Base-by-base conservation (phyloP, 1,139 yeast genomes). In the Suhomyces wounanorum region DNA sequence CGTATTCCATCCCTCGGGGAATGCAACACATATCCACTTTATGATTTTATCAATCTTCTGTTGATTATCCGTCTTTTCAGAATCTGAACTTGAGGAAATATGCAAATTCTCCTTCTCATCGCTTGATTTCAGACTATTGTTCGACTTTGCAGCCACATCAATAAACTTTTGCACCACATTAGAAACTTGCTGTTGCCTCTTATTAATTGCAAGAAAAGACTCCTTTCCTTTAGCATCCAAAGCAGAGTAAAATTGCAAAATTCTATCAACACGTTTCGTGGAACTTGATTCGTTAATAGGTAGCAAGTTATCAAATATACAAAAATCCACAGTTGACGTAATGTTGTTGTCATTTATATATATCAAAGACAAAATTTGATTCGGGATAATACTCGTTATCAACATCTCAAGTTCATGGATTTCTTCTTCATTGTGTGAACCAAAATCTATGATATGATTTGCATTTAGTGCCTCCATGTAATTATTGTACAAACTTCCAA, bases 321-420 rank as follows among this genome's bases (percentile, higher is more conserved):
- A 72, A 3, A 70, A 56, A 63, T 91, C 97, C 16, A 89, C 87
- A 21, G 80, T 71, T n/a, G 84, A 78, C 51, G 85, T 89, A 48
- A 90, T 85, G 17, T 75, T 75, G 50, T 72, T 77, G 59, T 89
- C 92, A 64, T 90, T 89, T 55, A 91, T 87, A 62, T 89, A 91
- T 41, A 87, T 76, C 48, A 90, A 76, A 17, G 85, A 82, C 49
- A 91, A 69, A 0, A 91, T 67, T 37, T 79, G 79, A 47, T 84
- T 82, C 1, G 97, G 97, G 23, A 90, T 83, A 58, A 80, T 78
- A 4, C 55, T 52, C 9, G 60, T 52, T 8, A 72, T 60, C 35
- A 61, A 41, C 3, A 72, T 69, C 21, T 83, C 71, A 16, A 83
- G 60, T 13, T 73, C 73, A 48, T 69, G 69, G 6, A 74, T 60